A percentile compares a stretch with the other conserved stretches of the same genome.
These are phyloP conservation scores for Bruguiera parviflora DNA, from an alignment of 345 rosid genomes.

Conservation along the genomic window DNA sequence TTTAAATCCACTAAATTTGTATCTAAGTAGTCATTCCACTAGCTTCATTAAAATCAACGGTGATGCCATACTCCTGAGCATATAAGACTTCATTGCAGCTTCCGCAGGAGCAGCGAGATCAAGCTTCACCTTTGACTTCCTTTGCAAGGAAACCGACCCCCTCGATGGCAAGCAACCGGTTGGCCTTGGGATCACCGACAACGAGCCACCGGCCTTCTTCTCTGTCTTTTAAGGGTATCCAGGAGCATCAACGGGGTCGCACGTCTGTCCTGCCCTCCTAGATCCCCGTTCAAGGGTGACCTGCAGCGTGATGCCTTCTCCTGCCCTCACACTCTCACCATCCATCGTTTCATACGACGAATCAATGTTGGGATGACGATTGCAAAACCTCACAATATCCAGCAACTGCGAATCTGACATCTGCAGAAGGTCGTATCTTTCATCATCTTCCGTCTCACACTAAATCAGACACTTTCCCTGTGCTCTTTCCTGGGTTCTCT, in stretches of 20 bases:
- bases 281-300: conserved; percentile 71
- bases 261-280: conserved; percentile 82
- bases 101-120: conserved; percentile 67
- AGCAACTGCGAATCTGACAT: conserved; percentile 60
- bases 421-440: conserved; percentile 69
- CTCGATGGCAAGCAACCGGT: conserved; percentile 86
- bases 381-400: conserved; percentile 83
- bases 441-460: conserved; percentile 90
- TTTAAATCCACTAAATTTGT: too few species aligned
- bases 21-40: too few species aligned
- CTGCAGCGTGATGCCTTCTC: conserved; percentile 59
- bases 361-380: conserved; percentile 79
- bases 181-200: conserved; percentile 72
- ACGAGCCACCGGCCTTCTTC: conserved; percentile 99
- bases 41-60: conserved; percentile 47
- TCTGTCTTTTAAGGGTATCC: conserved; percentile 74
- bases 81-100: conserved; percentile 54
- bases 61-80: conserved; percentile 47
- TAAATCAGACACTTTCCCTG: conserved; percentile 77
- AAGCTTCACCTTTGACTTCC: conserved; percentile 72
- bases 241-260: conserved; percentile 62
- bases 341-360: conserved; percentile 60
- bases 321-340: conserved; percentile 46
- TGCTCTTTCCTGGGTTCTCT: conserved; percentile 71
- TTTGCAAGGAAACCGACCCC: conserved; percentile 75